Base-by-base conservation (phyloP, 305 asterid species). In the Rubia peregrina region DNA sequence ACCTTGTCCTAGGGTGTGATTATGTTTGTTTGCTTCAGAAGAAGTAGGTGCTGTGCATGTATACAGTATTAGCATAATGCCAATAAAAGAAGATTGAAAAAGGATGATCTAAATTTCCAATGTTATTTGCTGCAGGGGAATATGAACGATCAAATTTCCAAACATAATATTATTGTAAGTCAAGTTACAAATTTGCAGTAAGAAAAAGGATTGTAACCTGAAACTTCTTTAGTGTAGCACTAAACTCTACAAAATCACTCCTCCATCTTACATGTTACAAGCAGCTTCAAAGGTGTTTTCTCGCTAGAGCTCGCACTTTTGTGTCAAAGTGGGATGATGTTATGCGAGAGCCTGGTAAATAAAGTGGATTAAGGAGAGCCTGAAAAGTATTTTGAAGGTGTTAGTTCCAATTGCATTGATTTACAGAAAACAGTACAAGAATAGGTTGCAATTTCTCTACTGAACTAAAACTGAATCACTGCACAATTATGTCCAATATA, bases 281-380 rank as follows among this genome's bases (percentile, higher is more conserved):
- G n/a, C 71, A 17, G 62, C 77, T 80, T 89, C 84, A 91, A 63
- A 93, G 79, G 74, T 93, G 89, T 75, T 86, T 93, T 72, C 97
- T 84, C 11, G 97, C 98, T 53, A 90, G 97, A 72, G 97, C 95
- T 76, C 96, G 81, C 36, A 57, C 36, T 57, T 57, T 57, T 21
- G 62, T 57, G 16, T 57, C 62, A 2, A 57, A 57, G 36, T 90
- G 97, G 40, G 97, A 89, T 59, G 97, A 90, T 48, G 92, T 81
- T 79, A 93, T 74, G 36, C 96, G 96, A 62, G 96, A 85, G 76
- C 98, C 98, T 21, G 98, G 95, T 49, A 90, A 86, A 81, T 90
- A 93, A 36, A 90, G 95, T 68, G 98, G 97, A 78, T 93, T 90
- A 74, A 89, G 91, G 80, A 93, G 93, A 68, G 86, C 84, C 98